Evolutionary conservation across 2,329 filamentous ascomycete species (phyloP), one percentile per base, ranked within the genome.

Genomic region (Trichoderma sp.): DNA sequence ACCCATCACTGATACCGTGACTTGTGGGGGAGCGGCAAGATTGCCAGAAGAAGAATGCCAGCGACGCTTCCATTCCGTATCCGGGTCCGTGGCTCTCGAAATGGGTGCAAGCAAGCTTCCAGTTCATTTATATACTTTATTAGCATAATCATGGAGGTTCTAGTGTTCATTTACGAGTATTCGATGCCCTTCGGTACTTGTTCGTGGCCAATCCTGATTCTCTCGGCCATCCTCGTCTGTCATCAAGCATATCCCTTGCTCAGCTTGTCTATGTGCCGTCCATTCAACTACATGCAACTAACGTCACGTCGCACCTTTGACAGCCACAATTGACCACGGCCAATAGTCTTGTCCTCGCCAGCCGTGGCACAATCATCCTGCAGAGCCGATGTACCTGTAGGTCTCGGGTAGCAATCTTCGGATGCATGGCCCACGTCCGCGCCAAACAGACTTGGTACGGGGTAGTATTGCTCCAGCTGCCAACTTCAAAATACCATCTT

Each of bases 281-380:
- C 26, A 28, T 30, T 15, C 53, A 51, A 12, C 65, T 28, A 47
- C 15, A 36, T 47, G 21, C 5, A 28, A 65, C 30, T 47, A 24
- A 53, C 7, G 30, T 69, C 66, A 26, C 57, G 67, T 70, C 67
- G 67, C 67, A 70, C 67, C 67, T 70, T 70, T 24, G 57, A 21
- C 57, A 70, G 67, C 57, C 67, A 61, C 67, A 70, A 70, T 62
- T 51, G 28, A 30, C 57, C 43, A 21, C 15, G 26, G 43, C 24
- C 57, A 62, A 61, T 69, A 69, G 53, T 67, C 53, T 57, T 21
- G 15, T 11, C 34, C 39, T 63, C 34, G 14, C 39, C 63, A 65
- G 43, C 18, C 28, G n/a, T 11, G 18, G 43, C 30, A 66, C 21
- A 12, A 60, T 34, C 57, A 32, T 34, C 57, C 53, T 47, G 34